Evolutionary conservation across 2,329 filamentous ascomycete species (phyloP), one percentile per base, ranked within the genome.

Genomic region (Neonectria sp.): DNA sequence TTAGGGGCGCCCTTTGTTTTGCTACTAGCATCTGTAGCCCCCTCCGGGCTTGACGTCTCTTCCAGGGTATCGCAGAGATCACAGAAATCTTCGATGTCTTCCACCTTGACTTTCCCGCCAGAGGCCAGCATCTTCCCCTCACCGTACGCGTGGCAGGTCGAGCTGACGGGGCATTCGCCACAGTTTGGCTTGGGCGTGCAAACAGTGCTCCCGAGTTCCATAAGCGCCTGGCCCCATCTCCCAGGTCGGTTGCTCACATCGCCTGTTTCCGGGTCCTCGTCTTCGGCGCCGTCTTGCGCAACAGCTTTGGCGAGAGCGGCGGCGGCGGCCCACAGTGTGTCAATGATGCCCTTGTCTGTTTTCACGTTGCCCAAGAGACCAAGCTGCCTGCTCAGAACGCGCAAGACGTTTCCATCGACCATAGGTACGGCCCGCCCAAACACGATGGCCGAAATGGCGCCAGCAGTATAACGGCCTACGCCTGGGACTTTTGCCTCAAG

Each of bases 191-290:
- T 87, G 0, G 89, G 89, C 7, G 84, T 85, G 71, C 89, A 91
- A 2, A 91, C 75, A 0, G 89, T 91, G 68, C 88, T 90, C 3
- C 89, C 89, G 4, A 91, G 81, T 73, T 91, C 89, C 89, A 91
- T 91, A 29, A 91, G 78, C 1, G 87, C 89, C 74, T 91, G 89
- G 0, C 90, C 90, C 89, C 89, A 91, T 67, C 85, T 78, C 0
- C 89, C 89, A 0, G 89, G 89, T 25, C 86, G 77, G 59, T 87
- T 83, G 60, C 85, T 90, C 15, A 74, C 73, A 6, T 78, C 75
- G 2, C 6, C 2, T n/a, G 37, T 40, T 40, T 75, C 70, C 9
- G 69, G 63, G 1, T 69, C 71, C 9, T 68, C 69, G 0, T 67
- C 71, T 0, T 70, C 71, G 0, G 72, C 69, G 1, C 70, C 72